A percentile compares a stretch with the other conserved stretches of the same genome.
Conservation (phyloP, 805 yeast species). For the Wickerhamiella siamensis region DNA sequence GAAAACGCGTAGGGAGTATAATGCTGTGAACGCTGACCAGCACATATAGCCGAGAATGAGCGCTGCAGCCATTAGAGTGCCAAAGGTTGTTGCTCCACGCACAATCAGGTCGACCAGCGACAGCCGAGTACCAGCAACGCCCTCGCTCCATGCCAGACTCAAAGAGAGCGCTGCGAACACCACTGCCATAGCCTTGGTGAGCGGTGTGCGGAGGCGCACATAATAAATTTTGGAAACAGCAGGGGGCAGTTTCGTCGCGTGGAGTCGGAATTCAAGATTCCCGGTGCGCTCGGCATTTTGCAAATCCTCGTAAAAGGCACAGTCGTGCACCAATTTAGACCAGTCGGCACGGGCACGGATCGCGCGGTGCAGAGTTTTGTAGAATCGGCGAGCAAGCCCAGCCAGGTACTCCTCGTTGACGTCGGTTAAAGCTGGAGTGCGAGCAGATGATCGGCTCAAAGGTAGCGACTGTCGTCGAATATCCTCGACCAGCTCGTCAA, state of each 20-base stretch:
- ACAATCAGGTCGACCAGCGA: constrained; percentile 46
- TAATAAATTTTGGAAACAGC: constrained; percentile 29
- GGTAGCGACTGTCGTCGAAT: constrained; percentile 15
- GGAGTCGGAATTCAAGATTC: constrained; percentile 17
- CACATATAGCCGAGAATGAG: constrained; percentile 51
- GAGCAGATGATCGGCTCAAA: constrained; percentile 10
- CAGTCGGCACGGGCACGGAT: constrained; percentile 46
- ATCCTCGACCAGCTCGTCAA: constrained; percentile 40
- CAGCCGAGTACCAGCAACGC: constrained; percentile 51
- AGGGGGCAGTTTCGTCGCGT: constrained; percentile 25
- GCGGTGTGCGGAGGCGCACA: constrained; percentile 33
- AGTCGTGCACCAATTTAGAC: constrained; percentile 33
- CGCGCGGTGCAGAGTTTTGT: constrained; percentile 36
- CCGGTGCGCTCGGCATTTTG: constrained; percentile 27
- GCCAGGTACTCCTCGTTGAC: constrained; percentile 33
- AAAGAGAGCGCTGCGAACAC: constrained; percentile 34
- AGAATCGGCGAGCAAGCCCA: constrained; percentile 37
- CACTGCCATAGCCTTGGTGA: constrained; percentile 32
- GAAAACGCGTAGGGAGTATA: constrained; percentile 55
- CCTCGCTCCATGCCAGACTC: constrained; percentile 55
- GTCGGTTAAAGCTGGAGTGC: constrained; percentile 15
- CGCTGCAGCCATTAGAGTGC: constrained; percentile 29
- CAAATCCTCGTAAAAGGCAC: constrained; percentile 44
- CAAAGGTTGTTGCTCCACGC: constrained; percentile 27
- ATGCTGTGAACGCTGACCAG: constrained; percentile 46